Conservation (phyloP, 441 rosid species). For the Gossypium lobatum region DNA sequence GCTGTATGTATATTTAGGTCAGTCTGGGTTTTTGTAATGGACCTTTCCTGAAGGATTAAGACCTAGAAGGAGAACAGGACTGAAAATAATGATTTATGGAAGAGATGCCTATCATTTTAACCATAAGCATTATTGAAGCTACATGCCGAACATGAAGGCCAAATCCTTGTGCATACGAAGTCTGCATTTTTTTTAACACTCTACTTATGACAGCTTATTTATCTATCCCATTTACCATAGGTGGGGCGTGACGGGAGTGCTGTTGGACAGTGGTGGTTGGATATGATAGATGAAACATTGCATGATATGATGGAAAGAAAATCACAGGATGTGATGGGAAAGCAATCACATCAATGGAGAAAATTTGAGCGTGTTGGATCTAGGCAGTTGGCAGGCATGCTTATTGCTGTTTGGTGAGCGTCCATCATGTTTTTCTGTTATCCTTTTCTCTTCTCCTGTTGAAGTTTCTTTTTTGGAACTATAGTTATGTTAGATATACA, state of each 20-base stretch:
- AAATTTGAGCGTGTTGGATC: constrained; percentile 65
- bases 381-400: constrained; percentile 68
- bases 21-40: background rate
- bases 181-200: background rate
- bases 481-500: background rate
- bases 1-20: background rate
- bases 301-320: constrained; percentile 51
- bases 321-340: constrained; percentile 23
- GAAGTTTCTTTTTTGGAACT: background rate
- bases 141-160: background rate
- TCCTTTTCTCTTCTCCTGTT: constrained; percentile 7
- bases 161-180: background rate
- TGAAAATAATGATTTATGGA: background rate
- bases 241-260: constrained; percentile 78
- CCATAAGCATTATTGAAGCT: background rate
- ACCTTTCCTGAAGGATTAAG: background rate
- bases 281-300: constrained; percentile 50
- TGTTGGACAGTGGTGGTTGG: constrained; percentile 71
- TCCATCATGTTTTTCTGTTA: background rate
- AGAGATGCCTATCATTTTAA: background rate
- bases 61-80: background rate
- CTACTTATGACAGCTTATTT: background rate
- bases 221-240: constrained; percentile 25
- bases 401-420: constrained; percentile 54
- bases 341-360: constrained; percentile 28